A percentile compares a stretch with the other conserved stretches of the same genome.
Conservation (phyloP, 768 basidiomycete genomes). For the Podaxis sp. region DNA sequence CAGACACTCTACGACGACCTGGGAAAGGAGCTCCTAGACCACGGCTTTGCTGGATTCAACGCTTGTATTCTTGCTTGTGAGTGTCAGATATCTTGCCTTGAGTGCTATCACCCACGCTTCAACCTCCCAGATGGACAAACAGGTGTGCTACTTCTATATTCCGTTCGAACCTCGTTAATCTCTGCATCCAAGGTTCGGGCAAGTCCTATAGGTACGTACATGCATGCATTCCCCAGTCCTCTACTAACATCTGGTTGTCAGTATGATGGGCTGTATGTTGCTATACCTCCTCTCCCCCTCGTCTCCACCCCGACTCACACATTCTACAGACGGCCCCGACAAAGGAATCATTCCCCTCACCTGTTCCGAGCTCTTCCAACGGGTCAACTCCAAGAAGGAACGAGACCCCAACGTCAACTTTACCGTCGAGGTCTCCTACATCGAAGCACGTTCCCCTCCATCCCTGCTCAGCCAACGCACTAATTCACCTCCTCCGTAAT, state of each 20-base stretch:
- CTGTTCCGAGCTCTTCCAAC: constrained; percentile 87
- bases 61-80: constrained; percentile 98
- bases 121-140: constrained; percentile 69
- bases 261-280: constrained; percentile 94
- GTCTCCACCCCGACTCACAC: constrained; percentile 4
- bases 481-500: not conserved
- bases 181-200: constrained; percentile 63
- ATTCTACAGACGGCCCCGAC: constrained; percentile 76
- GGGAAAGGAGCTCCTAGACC: constrained; percentile 91
- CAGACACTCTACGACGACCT: constrained; percentile 94
- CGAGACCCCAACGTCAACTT: constrained; percentile 72
- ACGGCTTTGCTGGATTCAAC: constrained; percentile 96
- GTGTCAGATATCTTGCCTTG: constrained; percentile 33
- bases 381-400: constrained; percentile 66
- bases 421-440: constrained; percentile 97
- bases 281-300: constrained; percentile 5
- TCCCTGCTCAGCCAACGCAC: not conserved
- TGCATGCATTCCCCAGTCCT: not conserved
- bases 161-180: not conserved
- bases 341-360: constrained; percentile 98
- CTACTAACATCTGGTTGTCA: constrained; percentile 28
- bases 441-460: constrained; percentile 59
- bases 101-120: constrained; percentile 12
- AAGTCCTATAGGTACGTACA: constrained; percentile 83
- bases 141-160: constrained; percentile 42